A percentile compares a stretch with the other conserved stretches of the same genome.
These are phyloP conservation scores for Polytrichum formosum DNA, from an alignment of 225 moss, liverwort and hornwort species.

Conservation along the genomic window DNA sequence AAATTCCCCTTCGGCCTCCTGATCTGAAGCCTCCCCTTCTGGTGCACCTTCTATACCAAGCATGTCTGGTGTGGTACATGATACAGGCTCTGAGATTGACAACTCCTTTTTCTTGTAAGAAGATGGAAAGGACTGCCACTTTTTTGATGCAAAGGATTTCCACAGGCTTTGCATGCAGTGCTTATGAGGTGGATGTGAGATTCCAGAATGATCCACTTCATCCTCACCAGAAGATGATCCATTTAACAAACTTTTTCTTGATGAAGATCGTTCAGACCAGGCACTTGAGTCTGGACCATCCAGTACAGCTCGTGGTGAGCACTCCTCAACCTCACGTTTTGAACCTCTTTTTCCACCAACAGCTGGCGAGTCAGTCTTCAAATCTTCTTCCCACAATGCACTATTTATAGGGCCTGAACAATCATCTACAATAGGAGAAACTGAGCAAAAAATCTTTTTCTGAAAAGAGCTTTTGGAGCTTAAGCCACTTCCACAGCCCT, in stretches of 20 bases:
- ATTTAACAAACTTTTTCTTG: conserved; percentile 55
- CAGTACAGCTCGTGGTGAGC: conserved; percentile 79
- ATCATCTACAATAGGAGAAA: conserved; percentile 31
- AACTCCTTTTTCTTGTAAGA: conserved; percentile 72
- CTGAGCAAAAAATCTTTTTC: conserved; percentile 38
- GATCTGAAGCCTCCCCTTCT: conserved; percentile 6
- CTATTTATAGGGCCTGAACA: conserved; percentile 43
- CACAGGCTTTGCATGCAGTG: conserved; percentile 74
- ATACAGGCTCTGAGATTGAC: conserved; percentile 69
- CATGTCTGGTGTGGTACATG: conserved; percentile 47
- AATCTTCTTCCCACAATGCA: conserved; percentile 44
- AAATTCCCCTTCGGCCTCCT: conserved; percentile 53
- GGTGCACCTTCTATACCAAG: conserved; percentile 13
- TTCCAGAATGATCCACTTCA: conserved; percentile 21
- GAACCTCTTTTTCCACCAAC: background rate
- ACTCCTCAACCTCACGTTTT: conserved; percentile 39
- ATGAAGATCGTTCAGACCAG: conserved; percentile 64
- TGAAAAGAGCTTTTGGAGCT: conserved; percentile 26
- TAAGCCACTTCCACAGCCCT: conserved; percentile 17
- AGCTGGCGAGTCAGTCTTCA: background rate
- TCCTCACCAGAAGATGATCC: conserved; percentile 50
- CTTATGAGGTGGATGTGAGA: conserved; percentile 39
- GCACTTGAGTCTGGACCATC: conserved; percentile 77
- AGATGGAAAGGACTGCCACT: conserved; percentile 91
- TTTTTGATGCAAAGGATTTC: conserved; percentile 77